These are phyloP conservation scores for Podospora tetraspora DNA, from an alignment of 495 filamentous ascomycete genomes.

Conservation along the genomic window DNA sequence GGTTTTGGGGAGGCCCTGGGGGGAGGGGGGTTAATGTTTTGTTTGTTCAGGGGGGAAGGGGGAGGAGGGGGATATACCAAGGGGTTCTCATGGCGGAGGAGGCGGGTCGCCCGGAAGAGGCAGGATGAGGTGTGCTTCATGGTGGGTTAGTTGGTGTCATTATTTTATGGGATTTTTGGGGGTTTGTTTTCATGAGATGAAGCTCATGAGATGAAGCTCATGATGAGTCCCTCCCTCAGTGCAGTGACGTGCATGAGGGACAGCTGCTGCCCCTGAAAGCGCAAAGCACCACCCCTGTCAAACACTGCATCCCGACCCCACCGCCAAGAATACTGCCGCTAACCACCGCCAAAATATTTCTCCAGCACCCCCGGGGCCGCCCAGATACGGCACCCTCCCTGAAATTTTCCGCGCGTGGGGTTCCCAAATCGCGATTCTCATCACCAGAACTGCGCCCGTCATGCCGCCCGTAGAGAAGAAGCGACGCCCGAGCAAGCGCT, in stretches of 20 bases:
- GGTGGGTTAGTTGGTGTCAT: slow-evolving; percentile 9
- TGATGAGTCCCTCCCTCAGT: neutral
- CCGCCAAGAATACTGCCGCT: slow-evolving; percentile 33
- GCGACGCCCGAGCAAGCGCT: slow-evolving; percentile 31
- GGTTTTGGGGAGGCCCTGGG: slow-evolving; percentile 73
- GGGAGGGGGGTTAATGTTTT: slow-evolving; percentile 2
- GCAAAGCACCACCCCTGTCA: neutral
- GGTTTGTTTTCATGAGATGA: neutral
- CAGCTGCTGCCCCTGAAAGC: neutral
- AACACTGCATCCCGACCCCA: slow-evolving; percentile 6
- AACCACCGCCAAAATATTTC: slow-evolving; percentile 39
- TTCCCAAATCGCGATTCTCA: slow-evolving; percentile 10
- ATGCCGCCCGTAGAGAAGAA: slow-evolving; percentile 33
- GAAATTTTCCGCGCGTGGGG: slow-evolving; percentile 27
- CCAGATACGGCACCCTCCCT: neutral
- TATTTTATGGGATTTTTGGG: neutral
- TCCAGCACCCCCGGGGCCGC: neutral
- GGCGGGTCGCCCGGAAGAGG: slow-evolving; percentile 59
- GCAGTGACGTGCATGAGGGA: neutral
- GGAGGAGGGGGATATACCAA: slow-evolving; percentile 49
- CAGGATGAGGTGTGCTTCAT: slow-evolving; percentile 47
- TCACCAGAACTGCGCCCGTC: slow-evolving; percentile 4
- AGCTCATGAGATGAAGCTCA: slow-evolving; percentile 8
- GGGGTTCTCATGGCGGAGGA: slow-evolving; percentile 84
- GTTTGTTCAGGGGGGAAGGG: neutral